These are phyloP conservation scores for Heterobasidion annosum DNA, from an alignment of 1,284 basidiomycete species.

Conservation along the genomic window DNA sequence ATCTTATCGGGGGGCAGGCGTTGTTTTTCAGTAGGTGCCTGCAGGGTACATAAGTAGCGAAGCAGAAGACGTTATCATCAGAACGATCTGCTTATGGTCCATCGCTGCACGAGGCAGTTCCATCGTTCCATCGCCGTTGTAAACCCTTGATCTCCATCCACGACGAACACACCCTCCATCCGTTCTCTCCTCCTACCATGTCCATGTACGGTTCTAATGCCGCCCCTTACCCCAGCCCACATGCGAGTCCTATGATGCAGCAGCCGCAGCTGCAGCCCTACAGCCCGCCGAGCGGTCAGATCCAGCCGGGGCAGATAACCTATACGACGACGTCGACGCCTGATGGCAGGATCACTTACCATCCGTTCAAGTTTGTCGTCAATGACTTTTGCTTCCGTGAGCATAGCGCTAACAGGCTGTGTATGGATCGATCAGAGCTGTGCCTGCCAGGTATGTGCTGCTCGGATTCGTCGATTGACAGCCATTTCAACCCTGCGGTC, in stretches of 20 bases:
- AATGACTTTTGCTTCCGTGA: background rate
- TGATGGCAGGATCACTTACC: conserved; percentile 55
- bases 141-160: conserved; percentile 1
- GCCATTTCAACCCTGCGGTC: background rate
- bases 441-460: conserved; percentile 49
- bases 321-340: conserved; percentile 53
- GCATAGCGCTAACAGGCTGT: background rate
- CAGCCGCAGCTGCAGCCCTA: conserved; percentile 3
- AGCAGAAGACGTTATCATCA: background rate
- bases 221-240: conserved; percentile 9
- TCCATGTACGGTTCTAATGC: conserved; percentile 9
- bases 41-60: background rate
- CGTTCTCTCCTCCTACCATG: conserved; percentile 3
- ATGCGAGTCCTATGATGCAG: conserved; percentile 3
- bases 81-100: background rate
- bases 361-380: conserved; percentile 55
- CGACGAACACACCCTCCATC: background rate
- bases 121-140: background rate
- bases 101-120: background rate
- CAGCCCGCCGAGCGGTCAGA: conserved; percentile 19
- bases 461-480: background rate
- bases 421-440: conserved; percentile 35
- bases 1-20: background rate
- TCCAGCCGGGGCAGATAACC: conserved; percentile 52
- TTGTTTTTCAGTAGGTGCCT: background rate